Conservation (phyloP, 768 basidiomycete species). For the Fomitopsis pulvina region DNA sequence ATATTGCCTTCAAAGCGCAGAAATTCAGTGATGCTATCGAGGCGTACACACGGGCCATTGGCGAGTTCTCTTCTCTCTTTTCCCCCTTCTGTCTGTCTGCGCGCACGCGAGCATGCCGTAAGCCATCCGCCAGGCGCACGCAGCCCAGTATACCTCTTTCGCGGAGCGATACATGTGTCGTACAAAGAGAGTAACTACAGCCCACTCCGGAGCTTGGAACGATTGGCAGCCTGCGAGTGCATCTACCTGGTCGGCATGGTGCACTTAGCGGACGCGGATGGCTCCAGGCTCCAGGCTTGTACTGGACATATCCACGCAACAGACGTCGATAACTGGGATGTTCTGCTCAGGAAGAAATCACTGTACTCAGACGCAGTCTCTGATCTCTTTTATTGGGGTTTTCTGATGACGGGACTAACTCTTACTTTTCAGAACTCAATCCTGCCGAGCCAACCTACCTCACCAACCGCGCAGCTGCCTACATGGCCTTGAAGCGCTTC, state of each 20-base stretch:
- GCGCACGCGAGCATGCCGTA: not conserved
- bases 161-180: too few species aligned
- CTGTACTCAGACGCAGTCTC: not conserved
- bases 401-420: too few species aligned
- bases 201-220: too few species aligned
- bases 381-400: not conserved
- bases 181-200: too few species aligned
- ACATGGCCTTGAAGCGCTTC: slow-evolving; percentile 78
- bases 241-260: too few species aligned
- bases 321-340: too few species aligned
- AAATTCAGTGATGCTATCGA: slow-evolving; percentile 65
- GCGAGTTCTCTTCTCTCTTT: slow-evolving; percentile 27
- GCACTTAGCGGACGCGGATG: too few species aligned
- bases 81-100: not conserved
- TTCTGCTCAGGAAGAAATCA: not conserved
- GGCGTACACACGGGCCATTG: slow-evolving; percentile 70
- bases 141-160: too few species aligned
- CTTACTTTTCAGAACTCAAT: slow-evolving; percentile 18
- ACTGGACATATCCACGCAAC: too few species aligned
- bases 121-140: too few species aligned
- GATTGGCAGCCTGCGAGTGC: too few species aligned
- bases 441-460: slow-evolving; percentile 62
- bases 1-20: slow-evolving; percentile 63
- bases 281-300: too few species aligned
- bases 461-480: slow-evolving; percentile 82